These are phyloP conservation scores for Dictyostelium brefeldianum DNA, from an alignment of 78 protist species.

Conservation along the genomic window DNA sequence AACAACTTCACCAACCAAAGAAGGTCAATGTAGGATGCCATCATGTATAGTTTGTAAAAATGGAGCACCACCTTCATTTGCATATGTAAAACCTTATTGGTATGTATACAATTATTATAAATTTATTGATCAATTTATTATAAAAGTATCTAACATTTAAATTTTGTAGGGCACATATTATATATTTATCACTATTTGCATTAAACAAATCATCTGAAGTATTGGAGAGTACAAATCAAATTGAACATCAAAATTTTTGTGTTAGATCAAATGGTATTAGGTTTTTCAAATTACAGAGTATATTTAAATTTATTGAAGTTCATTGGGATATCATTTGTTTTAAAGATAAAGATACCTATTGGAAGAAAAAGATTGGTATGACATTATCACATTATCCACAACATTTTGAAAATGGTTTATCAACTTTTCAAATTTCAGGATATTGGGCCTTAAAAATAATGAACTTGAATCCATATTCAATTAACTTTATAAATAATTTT, in stretches of 20 bases:
- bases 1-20: not conserved
- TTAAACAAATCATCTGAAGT: constrained; percentile 23
- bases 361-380: constrained; percentile 79
- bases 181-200: constrained; percentile 44
- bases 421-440: constrained; percentile 60
- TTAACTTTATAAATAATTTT: constrained; percentile 9
- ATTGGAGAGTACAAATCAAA: not conserved
- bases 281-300: constrained; percentile 55
- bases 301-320: constrained; percentile 47
- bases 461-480: constrained; percentile 29
- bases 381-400: constrained; percentile 44
- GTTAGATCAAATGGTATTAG: constrained; percentile 38
- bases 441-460: constrained; percentile 63
- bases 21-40: constrained; percentile 29
- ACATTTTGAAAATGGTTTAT: constrained; percentile 50
- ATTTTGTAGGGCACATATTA: constrained; percentile 49
- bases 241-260: not conserved
- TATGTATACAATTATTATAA: not conserved
- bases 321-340: constrained; percentile 73
- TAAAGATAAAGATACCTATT: constrained; percentile 46
- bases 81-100: constrained; percentile 56
- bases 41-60: constrained; percentile 54
- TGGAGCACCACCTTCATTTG: constrained; percentile 53
- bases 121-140: not conserved
- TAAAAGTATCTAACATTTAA: not conserved